phyloP scores from a whole-genome alignment of 2,329 filamentous ascomycete genomes.

The Emericellopsis atlantica region DNA sequence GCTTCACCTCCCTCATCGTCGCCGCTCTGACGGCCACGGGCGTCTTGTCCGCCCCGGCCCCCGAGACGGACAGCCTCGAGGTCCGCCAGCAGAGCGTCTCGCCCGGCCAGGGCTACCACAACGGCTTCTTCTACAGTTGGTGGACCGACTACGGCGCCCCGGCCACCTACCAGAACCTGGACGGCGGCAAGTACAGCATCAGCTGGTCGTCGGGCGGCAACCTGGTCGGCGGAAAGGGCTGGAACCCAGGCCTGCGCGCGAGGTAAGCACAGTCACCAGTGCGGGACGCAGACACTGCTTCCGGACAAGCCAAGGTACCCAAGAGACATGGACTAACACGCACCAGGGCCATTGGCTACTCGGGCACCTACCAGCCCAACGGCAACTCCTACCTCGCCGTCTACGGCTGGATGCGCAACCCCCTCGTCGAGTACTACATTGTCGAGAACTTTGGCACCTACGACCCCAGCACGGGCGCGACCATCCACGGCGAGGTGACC shows the following conservation, averaged over 20 bases:
- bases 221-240: constrained; percentile 46
- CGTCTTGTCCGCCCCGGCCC: constrained; percentile 11
- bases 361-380: constrained; percentile 18
- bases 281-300: too few species aligned
- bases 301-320: too few species aligned
- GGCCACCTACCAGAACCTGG: constrained; percentile 31
- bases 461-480: constrained; percentile 19
- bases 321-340: constrained; percentile 5
- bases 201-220: constrained; percentile 33
- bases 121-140: constrained; percentile 35
- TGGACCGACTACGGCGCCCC: constrained; percentile 31
- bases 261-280: constrained; percentile 20
- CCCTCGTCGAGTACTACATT: constrained; percentile 20
- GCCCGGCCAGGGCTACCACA: constrained; percentile 18
- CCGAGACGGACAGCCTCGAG: constrained; percentile 7
- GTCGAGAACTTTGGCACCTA: constrained; percentile 23
- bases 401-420: constrained; percentile 21
- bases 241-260: constrained; percentile 31
- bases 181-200: constrained; percentile 28
- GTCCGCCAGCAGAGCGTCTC: constrained; percentile 16
- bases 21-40: constrained; percentile 6
- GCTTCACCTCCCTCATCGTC: constrained; percentile 7
- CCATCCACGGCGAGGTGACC: constrained; percentile 18
- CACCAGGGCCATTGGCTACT: constrained; percentile 22
- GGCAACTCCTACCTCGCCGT: constrained; percentile 15